Base-by-base conservation (phyloP, 2,329 filamentous ascomycete genomes). In the Fusarium nygamai region DNA sequence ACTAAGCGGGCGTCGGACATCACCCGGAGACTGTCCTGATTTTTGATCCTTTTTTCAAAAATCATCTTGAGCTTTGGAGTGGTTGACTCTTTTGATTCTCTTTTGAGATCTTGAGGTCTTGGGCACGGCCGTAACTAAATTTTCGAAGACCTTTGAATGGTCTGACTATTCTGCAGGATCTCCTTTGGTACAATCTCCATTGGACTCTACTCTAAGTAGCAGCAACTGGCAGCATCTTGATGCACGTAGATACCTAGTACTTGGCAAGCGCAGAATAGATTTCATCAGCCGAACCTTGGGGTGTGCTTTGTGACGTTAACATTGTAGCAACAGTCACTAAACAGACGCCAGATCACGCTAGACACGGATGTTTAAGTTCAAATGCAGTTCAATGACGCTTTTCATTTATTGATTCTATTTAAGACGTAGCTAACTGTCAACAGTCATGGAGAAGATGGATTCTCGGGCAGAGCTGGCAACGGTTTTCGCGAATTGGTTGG, bases 381-480 rank as follows among this genome's bases (percentile, higher is more conserved):
- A 22, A 13, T 50, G 16, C 14, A 38, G 33, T 38, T 38, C 11
- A 16, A 33, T 46, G 13, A 33, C 10, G 22, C 38, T 51, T 47
- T 34, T 29, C 20, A 36, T 33, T 64, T 47, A 47, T 69, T 46
- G 24, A 48, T 22, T 20, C 58, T 62, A 60, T n/a, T 46, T 61
- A 62, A 36, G 24, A 38, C 7, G 17, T 22, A 27, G 14, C 11
- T 14, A 22, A n/a, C 19, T 22, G 13, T 39, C 47, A 27, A 22
- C 24, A 36, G 8, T 47, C 56, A 78, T 27, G 76, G 76, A 17
- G 78, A 79, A 29, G 78, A 73, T 33, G 79, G 78, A 64, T 85
- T 81, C 71, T 84, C 81, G 8, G 84, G 85, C 46, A 86, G 77
- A 31, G 84, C 83, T 56, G 84, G 86, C 5, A 87, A 77, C 7